Conservation (phyloP, 1,139 yeast species). For the Candida freyschussii region DNA sequence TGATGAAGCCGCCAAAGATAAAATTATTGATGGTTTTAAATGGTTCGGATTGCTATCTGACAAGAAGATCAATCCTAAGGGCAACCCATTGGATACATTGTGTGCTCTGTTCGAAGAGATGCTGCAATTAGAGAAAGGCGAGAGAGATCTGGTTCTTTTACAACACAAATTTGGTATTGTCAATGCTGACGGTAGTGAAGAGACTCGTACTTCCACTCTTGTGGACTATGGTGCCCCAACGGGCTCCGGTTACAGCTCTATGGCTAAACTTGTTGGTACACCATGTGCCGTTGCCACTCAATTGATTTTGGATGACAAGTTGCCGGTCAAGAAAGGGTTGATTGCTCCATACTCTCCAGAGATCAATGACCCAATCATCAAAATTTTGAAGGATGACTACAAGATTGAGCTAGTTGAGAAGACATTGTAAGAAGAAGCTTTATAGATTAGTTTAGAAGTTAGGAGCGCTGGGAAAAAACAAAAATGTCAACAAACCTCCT, state of each 20-base stretch:
- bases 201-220: conserved; percentile 90
- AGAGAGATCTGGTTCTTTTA: conserved; percentile 89
- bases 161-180: conserved; percentile 98
- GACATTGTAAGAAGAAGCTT: conserved; percentile 45
- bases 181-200: conserved; percentile 89
- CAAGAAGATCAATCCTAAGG: conserved; percentile 74
- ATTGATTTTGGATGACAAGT: conserved; percentile 73
- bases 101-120: conserved; percentile 93
- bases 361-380: conserved; percentile 84
- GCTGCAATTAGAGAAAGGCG: conserved; percentile 95
- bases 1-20: conserved; percentile 74
- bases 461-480: too few relatives aligned
- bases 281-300: conserved; percentile 96
- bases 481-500: too few relatives aligned
- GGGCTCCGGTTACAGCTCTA: conserved; percentile 93
- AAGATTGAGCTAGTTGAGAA: conserved; percentile 87
- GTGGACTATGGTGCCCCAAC: conserved; percentile 91
- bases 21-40: conserved; percentile 81
- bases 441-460: too few relatives aligned
- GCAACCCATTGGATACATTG: conserved; percentile 90
- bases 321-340: conserved; percentile 58
- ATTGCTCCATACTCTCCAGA: conserved; percentile 92
- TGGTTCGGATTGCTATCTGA: conserved; percentile 94
- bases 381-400: conserved; percentile 84
- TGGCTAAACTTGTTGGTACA: conserved; percentile 98